Evolutionary conservation across 2,329 filamentous ascomycete genomes (phyloP).

Genomic region (Achaetomium macrosporum): DNA sequence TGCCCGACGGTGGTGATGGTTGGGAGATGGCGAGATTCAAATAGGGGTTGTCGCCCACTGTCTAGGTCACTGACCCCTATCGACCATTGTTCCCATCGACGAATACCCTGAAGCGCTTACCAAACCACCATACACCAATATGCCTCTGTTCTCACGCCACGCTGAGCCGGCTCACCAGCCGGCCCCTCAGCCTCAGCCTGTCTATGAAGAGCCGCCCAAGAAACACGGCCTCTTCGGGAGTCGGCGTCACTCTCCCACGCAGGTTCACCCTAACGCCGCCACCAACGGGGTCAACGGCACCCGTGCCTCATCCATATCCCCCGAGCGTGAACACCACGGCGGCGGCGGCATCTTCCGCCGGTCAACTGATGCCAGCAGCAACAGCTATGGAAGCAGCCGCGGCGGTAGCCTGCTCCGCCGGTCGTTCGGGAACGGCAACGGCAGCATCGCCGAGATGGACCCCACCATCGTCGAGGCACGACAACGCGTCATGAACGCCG

Average conservation of each 20-base stretch:
- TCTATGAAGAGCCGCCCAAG: conserved; percentile 24
- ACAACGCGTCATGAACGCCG: conserved; percentile 56
- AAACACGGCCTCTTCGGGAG: conserved; percentile 13
- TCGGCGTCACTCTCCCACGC: conserved; percentile 26
- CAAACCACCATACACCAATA: conserved; percentile 17
- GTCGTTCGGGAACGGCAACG: conserved; percentile 39
- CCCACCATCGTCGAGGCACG: conserved; percentile 56
- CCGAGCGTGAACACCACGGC: conserved; percentile 11
- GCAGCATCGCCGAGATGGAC: conserved; percentile 44
- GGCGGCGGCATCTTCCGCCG: conserved; percentile 26
- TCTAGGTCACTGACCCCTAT: not conserved
- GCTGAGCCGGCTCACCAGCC: conserved; percentile 28
- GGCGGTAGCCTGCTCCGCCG: conserved; percentile 38
- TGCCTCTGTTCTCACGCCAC: conserved; percentile 33
- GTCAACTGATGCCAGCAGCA: conserved; percentile 27
- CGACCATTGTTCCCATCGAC: not conserved
- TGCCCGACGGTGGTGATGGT: not conserved
- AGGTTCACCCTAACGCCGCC: conserved; percentile 12
- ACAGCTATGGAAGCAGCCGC: conserved; percentile 6
- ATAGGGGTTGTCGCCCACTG: conserved; percentile 6
- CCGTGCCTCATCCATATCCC: conserved; percentile 23
- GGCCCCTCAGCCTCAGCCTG: conserved; percentile 17
- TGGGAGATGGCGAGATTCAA: conserved; percentile 8
- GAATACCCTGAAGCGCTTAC: not conserved
- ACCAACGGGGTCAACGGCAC: conserved; percentile 17